Percentiles rank a stretch among this genome's conserved stretches.
Conservation (phyloP, 305 asterid species). For the Solanum hybrid region DNA sequence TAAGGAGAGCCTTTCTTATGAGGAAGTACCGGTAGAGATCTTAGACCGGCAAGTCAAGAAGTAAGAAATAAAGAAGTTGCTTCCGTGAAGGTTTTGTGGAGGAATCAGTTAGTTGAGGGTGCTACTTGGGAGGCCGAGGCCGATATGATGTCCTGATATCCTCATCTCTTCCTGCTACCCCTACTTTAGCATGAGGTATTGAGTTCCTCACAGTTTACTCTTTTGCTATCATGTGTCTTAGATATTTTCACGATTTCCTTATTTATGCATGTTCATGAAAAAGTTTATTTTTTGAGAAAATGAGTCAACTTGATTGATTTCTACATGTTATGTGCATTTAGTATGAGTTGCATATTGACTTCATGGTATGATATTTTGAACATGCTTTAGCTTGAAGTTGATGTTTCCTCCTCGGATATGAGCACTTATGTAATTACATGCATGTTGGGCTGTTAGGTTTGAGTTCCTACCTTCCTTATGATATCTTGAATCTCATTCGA, state of each 20-base stretch:
- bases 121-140: not conserved
- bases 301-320: not conserved
- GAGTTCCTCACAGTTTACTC: not conserved
- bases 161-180: not conserved
- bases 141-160: not conserved
- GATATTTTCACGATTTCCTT: not conserved
- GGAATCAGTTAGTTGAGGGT: not conserved
- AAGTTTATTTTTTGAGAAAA: not conserved
- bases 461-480: not conserved
- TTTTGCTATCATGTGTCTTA: not conserved
- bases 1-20: not conserved
- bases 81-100: not conserved
- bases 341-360: not conserved
- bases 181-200: not conserved
- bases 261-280: not conserved
- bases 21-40: not conserved
- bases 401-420: not conserved
- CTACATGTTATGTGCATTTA: not conserved
- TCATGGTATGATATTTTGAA: not conserved
- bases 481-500: not conserved
- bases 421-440: not conserved
- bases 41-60: not conserved
- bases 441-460: not conserved
- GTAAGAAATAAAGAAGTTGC: not conserved
- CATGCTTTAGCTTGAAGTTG: not conserved